phyloP scores from a whole-genome alignment of 768 basidiomycete species.

The Lactifluus pinguis region DNA sequence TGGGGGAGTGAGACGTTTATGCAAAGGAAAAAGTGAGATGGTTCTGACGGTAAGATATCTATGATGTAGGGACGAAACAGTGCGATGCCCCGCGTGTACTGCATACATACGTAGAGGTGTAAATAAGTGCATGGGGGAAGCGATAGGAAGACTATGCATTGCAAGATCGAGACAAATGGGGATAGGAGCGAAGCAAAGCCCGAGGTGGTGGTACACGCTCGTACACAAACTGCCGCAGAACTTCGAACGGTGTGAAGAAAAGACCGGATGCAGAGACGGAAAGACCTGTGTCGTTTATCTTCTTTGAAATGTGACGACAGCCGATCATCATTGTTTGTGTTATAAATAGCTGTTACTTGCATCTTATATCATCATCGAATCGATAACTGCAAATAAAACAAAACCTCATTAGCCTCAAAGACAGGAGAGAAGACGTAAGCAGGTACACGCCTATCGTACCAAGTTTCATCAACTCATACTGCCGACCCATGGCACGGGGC shows the following conservation, averaged over 20 bases:
- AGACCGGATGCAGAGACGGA: background rate
- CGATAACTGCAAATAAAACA: background rate
- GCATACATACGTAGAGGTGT: constrained; percentile 6
- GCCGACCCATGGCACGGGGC: constrained; percentile 14
- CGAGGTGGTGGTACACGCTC: background rate
- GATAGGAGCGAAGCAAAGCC: background rate
- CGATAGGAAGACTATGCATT: background rate
- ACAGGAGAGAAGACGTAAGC: background rate
- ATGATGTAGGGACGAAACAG: constrained; percentile 4
- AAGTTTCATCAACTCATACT: constrained; percentile 4
- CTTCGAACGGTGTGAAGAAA: background rate
- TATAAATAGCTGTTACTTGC: constrained; percentile 9
- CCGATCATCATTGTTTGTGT: constrained; percentile 2
- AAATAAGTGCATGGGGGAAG: constrained; percentile 9
- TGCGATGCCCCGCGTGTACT: background rate
- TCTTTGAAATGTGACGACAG: background rate
- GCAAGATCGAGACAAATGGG: constrained; percentile 6
- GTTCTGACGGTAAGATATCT: background rate
- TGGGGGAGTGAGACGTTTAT: background rate
- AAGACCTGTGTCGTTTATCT: background rate
- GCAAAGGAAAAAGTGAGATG: background rate
- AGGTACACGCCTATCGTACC: background rate
- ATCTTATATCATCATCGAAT: background rate
- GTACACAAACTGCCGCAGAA: background rate
- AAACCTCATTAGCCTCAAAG: background rate